Conservation (phyloP, 2,329 filamentous ascomycete genomes). For the Fusarium penzigii region DNA sequence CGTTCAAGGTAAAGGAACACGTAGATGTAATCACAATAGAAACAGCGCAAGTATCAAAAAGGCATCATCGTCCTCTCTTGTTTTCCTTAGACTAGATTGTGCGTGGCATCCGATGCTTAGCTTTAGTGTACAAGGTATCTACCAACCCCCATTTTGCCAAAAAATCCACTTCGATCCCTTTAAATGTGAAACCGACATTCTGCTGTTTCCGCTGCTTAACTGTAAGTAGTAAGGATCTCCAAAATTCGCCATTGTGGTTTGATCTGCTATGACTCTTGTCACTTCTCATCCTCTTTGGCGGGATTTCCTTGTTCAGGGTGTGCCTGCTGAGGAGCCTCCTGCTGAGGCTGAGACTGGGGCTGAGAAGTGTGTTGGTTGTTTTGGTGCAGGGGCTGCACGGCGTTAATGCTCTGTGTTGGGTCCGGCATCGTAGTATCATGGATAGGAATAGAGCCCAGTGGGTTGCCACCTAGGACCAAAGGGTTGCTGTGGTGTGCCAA, state of each 20-base stretch:
- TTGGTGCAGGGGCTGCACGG: conserved; percentile 6
- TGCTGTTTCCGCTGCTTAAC: too few relatives aligned
- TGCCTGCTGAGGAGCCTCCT: conserved; percentile 3
- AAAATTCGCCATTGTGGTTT: background rate
- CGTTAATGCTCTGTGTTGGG: conserved; percentile 15
- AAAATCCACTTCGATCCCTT: background rate
- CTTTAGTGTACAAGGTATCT: conserved; percentile 16
- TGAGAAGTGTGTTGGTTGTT: conserved; percentile 1
- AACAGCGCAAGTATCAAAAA: too few relatives aligned
- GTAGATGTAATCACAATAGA: too few relatives aligned
- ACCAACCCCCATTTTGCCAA: background rate
- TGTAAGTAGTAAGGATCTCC: background rate
- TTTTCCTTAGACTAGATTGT: conserved; percentile 2
- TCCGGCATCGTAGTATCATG: conserved; percentile 13
- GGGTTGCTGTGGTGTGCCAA: conserved; percentile 26
- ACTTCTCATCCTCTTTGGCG: conserved; percentile 4
- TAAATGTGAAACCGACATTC: too few relatives aligned
- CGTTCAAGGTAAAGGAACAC: too few relatives aligned
- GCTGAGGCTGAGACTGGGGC: background rate
- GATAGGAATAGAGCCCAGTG: conserved; percentile 15
- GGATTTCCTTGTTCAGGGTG: conserved; percentile 9
- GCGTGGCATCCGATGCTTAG: conserved; percentile 4
- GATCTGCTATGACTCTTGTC: background rate
- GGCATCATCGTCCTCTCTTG: background rate
- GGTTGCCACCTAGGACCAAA: conserved; percentile 23